Base-by-base conservation (phyloP, 768 basidiomycete genomes). In the Pleurotus salmoneostramineus region DNA sequence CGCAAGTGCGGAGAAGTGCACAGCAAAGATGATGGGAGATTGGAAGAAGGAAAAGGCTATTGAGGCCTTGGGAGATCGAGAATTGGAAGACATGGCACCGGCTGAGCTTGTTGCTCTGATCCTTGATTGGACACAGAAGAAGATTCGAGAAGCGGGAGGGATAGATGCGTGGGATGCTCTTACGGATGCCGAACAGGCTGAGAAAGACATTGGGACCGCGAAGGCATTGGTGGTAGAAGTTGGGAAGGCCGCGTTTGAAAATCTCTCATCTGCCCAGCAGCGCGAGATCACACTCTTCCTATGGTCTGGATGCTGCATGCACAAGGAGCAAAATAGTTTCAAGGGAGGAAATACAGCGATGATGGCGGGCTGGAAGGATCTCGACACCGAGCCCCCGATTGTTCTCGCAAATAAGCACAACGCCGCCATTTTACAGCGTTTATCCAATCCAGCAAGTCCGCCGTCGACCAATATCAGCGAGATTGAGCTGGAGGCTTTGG, bases 261-360 rank as follows among this genome's bases (percentile, higher is more conserved):
- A n/a, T 3, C 40, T 42, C n/a, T n/a, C 40, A 3, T 2, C 8
- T n/a, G 40, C 40, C 8, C 40, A 42, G 40, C 40, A 32, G 31
- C 27, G 6, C 12, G 14, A 56, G 15, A 35, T 69, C 0, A 54
- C 66, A 8, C 61, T 74, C 1, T 75, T 76, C 58, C 58, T 76
- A 5, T 71, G 68, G 67, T 70, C 60, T 21, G 73, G 72, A 1
- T 76, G 75, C 60, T 71, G 69, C 46, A 73, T 72, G 70, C 74
- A 77, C 62, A 76, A 75, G 59, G 73, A 74, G 27, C 62, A 64
- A 43, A 77, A 76, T 54, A 60, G 63, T 7, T 61, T 72, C 46
- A 71, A 71, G 48, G 71, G 64, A 6, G 72, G 72, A 0, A 63
- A 64, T 44, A 27, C 32, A 8, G 62, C 58, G 37, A 72, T 75